Conservation (phyloP, 2,329 filamentous ascomycete genomes). For the Aspergillus awamori region DNA sequence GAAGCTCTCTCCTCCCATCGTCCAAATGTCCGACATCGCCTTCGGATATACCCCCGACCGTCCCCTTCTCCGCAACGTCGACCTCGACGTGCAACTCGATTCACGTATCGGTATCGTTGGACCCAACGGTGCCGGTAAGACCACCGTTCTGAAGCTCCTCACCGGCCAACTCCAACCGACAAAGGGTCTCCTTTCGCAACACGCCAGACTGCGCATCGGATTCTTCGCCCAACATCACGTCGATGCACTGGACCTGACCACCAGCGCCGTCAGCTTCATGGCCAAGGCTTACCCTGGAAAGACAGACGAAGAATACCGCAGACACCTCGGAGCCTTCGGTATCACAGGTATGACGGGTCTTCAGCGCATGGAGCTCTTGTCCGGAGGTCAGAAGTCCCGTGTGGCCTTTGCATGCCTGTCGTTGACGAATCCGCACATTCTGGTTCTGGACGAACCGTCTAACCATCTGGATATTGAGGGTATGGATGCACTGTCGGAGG, state of each 20-base stretch:
- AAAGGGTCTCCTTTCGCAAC: constrained; percentile 80
- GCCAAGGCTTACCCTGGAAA: constrained; percentile 85
- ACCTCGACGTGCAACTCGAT: constrained; percentile 95
- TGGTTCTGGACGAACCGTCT: constrained; percentile 96
- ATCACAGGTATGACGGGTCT: constrained; percentile 93
- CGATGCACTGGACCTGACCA: constrained; percentile 87
- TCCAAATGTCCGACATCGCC: constrained; percentile 90
- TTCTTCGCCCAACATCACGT: constrained; percentile 99
- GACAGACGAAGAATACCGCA: constrained; percentile 94
- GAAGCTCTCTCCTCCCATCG: constrained; percentile 94
- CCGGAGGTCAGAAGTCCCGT: constrained; percentile 96
- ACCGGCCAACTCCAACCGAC: constrained; percentile 80
- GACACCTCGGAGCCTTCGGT: constrained; percentile 84
- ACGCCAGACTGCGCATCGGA: constrained; percentile 85
- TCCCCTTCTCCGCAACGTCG: constrained; percentile 79
- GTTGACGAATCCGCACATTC: constrained; percentile 90
- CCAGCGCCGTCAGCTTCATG: constrained; percentile 94
- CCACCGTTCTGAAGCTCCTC: constrained; percentile 95
- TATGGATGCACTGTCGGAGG: constrained; percentile 90
- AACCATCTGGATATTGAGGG: constrained; percentile 99
- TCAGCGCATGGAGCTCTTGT: constrained; percentile 92
- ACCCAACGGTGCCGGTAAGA: constrained; percentile 98
- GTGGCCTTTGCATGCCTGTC: constrained; percentile 97
- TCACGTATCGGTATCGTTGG: constrained; percentile 99
- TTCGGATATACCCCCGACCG: constrained; percentile 87